A percentile compares a stretch with the other conserved stretches of the same genome.
Evolutionary conservation across 225 moss, liverwort and hornwort species (phyloP).

Genomic region (Asterella californica): DNA sequence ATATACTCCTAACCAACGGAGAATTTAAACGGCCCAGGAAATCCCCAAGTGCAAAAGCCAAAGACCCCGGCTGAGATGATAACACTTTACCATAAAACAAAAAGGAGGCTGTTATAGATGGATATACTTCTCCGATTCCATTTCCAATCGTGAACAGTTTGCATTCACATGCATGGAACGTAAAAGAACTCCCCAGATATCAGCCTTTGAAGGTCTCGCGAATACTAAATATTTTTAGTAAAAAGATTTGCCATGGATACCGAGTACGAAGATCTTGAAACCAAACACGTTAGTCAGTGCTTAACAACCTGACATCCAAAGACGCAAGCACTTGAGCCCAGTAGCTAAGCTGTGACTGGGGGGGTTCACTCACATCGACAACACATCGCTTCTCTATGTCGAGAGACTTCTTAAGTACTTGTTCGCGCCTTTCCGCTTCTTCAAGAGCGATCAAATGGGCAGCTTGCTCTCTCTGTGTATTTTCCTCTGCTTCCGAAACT

Average conservation of each 20-base stretch:
- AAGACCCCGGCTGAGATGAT: too few relatives aligned
- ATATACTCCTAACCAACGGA: too few relatives aligned
- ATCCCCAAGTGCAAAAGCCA: too few relatives aligned
- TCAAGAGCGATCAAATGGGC: slow-evolving; percentile 79
- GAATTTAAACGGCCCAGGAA: neutral
- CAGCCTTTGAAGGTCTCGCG: neutral
- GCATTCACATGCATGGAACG: neutral
- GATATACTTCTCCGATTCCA: too few relatives aligned
- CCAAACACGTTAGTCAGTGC: neutral
- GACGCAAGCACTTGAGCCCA: too few relatives aligned
- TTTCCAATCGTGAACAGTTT: neutral
- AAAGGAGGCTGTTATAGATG: too few relatives aligned
- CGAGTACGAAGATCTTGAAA: neutral
- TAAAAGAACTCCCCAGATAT: neutral
- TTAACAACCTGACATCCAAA: neutral
- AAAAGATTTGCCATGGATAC: neutral
- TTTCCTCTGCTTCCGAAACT: slow-evolving; percentile 70
- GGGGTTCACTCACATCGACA: slow-evolving; percentile 61
- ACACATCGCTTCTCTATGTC: slow-evolving; percentile 92
- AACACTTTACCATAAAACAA: too few relatives aligned
- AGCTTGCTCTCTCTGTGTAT: slow-evolving; percentile 78
- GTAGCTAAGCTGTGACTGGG: neutral
- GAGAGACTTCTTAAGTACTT: slow-evolving; percentile 60
- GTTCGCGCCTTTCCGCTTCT: slow-evolving; percentile 71
- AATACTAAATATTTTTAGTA: too few relatives aligned